These are phyloP conservation scores for Dothistroma pini DNA, from an alignment of 2,329 filamentous ascomycete species.

Conservation along the genomic window DNA sequence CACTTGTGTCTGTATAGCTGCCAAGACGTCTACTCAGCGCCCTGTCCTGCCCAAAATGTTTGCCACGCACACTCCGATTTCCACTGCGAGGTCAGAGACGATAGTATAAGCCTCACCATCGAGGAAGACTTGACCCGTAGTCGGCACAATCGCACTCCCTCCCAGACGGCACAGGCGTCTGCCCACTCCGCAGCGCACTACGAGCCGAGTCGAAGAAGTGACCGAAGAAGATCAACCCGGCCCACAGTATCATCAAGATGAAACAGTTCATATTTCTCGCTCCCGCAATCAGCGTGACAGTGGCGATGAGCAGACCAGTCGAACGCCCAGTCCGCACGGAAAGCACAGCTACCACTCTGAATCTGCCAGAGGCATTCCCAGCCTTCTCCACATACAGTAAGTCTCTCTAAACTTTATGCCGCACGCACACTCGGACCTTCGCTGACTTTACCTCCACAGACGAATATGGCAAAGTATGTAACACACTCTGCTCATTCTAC, in stretches of 20 bases:
- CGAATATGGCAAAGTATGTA: neutral
- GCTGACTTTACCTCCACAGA: neutral
- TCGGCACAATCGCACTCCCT: neutral
- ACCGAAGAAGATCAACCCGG: neutral
- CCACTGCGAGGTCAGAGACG: neutral
- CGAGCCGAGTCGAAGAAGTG: neutral
- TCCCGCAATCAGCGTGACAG: neutral
- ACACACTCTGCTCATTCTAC: no score
- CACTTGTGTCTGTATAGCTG: neutral
- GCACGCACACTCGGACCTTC: neutral
- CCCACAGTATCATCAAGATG: neutral
- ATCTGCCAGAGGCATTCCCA: neutral
- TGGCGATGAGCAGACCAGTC: neutral
- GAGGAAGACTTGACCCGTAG: neutral
- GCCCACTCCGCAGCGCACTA: neutral
- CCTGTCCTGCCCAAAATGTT: neutral
- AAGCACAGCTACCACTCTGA: neutral
- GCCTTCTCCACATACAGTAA: neutral
- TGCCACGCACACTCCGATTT: neutral
- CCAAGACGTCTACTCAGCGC: neutral
- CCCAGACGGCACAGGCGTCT: neutral
- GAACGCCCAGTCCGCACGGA: neutral
- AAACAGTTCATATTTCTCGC: neutral
- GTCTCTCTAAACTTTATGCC: neutral
- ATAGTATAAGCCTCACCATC: neutral